Evolutionary conservation across 495 filamentous ascomycete species (phyloP), one percentile per base, ranked within the genome.

Genomic region (Stereocaulon alpinum): DNA sequence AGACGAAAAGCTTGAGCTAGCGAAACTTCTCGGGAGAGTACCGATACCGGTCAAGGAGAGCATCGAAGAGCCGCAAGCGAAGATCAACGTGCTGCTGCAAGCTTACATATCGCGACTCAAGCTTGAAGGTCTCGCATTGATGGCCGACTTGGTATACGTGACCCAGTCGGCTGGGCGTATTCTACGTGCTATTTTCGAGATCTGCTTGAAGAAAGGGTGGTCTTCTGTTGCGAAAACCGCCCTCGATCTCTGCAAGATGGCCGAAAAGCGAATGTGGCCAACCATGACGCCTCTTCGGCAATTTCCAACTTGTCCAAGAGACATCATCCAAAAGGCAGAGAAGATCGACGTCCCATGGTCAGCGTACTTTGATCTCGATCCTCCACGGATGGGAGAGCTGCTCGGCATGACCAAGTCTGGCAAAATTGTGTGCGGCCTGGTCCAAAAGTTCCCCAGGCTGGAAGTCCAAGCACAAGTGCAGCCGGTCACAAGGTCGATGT

Each of bases 111-210:
- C 92, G 29, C 82, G 94, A 44, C 84, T 99, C 40, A 91, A 90
- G 69, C 83, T 99, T 4, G 92, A 97, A 43, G 93, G 93, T 2
- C 76, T 97, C 60, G 94, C 93, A 10, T 73, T 99, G 63, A 96
- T 97, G 94, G 92, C 94, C 22, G 93, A 99, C 69, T 84, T 97
- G 81, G 92, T 99, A 18, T 99, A 97, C 66, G 91, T 99, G 56
- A 97, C 93, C 0, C 94, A 99, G 69, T 96, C 92, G 15, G 93
- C 93, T 55, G 94, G 93, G 15, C 88, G 93, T 76, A 96, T 99
- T 62, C 78, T 97, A 32, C 84, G 93, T 17, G 93, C 94, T 1
- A 86, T 99, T 27, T 99, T 97, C 64, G 93, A 99, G 71, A 96
- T 99, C 45, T 87, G 85, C 30, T 73, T 99, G 53, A 95, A 91